These are phyloP conservation scores for Phytopythium cucurbitacearum DNA, from an alignment of 352 stramenopile genomes.

Conservation along the genomic window DNA sequence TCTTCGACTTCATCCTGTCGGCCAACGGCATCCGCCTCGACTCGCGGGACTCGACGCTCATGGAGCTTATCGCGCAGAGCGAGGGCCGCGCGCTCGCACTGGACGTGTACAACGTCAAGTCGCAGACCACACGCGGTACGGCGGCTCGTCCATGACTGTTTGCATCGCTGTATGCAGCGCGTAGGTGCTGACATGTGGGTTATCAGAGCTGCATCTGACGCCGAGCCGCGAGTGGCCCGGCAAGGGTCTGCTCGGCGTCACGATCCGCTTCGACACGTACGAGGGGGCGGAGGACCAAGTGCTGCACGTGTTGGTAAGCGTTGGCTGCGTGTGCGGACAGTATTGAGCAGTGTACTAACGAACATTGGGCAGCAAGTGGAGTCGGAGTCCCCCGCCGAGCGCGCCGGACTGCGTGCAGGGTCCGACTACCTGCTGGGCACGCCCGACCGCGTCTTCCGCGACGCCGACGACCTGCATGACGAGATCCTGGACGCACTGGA, in stretches of 20 bases:
- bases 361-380: slow-evolving; percentile 61
- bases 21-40: slow-evolving; percentile 90
- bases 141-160: neutral
- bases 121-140: slow-evolving; percentile 54
- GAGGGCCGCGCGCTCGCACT: slow-evolving; percentile 73
- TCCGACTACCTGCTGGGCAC: slow-evolving; percentile 96
- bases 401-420: slow-evolving; percentile 84
- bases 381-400: slow-evolving; percentile 83
- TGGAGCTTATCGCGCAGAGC: slow-evolving; percentile 89
- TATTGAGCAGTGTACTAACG: neutral
- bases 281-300: slow-evolving; percentile 94
- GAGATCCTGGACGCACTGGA: slow-evolving; percentile 90
- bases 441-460: slow-evolving; percentile 81
- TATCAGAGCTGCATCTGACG: slow-evolving; percentile 73
- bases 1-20: slow-evolving; percentile 98
- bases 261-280: slow-evolving; percentile 97
- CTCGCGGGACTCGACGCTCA: slow-evolving; percentile 84
- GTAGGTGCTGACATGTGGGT: neutral
- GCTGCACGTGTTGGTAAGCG: slow-evolving; percentile 87
- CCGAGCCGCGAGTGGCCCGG: slow-evolving; percentile 92
- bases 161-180: too few relatives aligned
- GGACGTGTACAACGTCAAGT: slow-evolving; percentile 79
- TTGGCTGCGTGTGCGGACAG: neutral
- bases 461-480: slow-evolving; percentile 85
- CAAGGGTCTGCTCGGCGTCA: slow-evolving; percentile 95